Conservation (phyloP, 805 yeast species). For the Nakazawaea molendinolei region DNA sequence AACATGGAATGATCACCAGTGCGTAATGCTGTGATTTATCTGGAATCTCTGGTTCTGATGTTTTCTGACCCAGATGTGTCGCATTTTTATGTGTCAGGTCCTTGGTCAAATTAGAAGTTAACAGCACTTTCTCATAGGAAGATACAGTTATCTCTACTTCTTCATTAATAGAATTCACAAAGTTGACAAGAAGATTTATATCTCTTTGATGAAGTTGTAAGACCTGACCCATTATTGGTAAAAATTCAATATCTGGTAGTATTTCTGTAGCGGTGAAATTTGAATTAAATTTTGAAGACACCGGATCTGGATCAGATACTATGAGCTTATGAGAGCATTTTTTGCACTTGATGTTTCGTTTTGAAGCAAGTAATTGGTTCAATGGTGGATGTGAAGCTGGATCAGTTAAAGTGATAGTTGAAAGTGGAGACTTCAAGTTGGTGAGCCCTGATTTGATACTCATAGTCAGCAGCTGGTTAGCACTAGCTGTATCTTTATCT, state of each 20-base stretch:
- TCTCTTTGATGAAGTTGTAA: neutral
- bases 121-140: neutral
- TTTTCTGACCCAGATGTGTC: no score
- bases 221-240: neutral
- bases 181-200: neutral
- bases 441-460: no score
- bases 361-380: slow-evolving; percentile 15
- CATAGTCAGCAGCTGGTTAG: no score
- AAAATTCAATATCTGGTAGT: slow-evolving; percentile 18
- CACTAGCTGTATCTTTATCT: slow-evolving; percentile 1
- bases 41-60: no score
- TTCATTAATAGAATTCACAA: neutral
- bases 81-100: no score
- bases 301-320: slow-evolving; percentile 17
- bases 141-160: neutral
- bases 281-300: slow-evolving; percentile 15
- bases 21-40: neutral
- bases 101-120: neutral
- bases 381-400: slow-evolving; percentile 14
- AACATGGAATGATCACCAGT: slow-evolving; percentile 16
- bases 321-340: slow-evolving; percentile 17
- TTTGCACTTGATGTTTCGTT: slow-evolving; percentile 16
- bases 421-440: no score
- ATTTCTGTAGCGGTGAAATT: slow-evolving; percentile 15
- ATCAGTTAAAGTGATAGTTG: no score